Base-by-base conservation (phyloP, 371 early-diverging fungal genomes). In the Apophysomyces variabilis region DNA sequence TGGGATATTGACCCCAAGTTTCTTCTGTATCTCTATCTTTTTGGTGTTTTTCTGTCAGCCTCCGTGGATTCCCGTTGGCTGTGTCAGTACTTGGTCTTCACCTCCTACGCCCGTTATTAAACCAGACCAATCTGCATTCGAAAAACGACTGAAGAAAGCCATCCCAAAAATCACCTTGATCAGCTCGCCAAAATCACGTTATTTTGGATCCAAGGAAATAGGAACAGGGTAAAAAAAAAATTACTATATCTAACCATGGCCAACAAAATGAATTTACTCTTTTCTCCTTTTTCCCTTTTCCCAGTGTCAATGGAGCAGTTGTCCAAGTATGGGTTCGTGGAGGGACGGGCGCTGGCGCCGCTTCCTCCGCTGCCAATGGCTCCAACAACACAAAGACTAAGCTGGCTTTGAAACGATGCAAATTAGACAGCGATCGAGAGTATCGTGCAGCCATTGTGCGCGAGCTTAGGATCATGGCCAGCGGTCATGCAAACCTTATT, bases 391-490 rank as follows among this genome's bases (percentile, higher is more conserved):
- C 21, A 26, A 3, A 26, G n/a, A 5, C 54, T 8, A 50, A 26
- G 54, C 54, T 82, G 43, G 82, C 82, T 16, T 62, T 82, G 38
- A 82, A 82, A 60, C 70, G 79, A 26, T 82, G 82, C 58, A 73
- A 76, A 71, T 57, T 82, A 38, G 76, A 74, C 26, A 44, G 67
- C 6, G 79, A 82, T 62, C 72, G 72, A 45, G 79, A 79, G 44
- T 82, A 77, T 58, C 77, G 77, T 14, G 70, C 77, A 16, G 78
- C 83, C 1, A 74, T 82, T 61, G 69, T 79, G 13, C 75, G 83
- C 13, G 83, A 83, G 58, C 59, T 83, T 8, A 71, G 76, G 35
- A 80, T 83, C 50, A 83, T 83, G 83, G 73, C 80, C 18, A 73
- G 62, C 44, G 79, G 76, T 8, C 80, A 83, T 69, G 35, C 50